Percentiles rank a stretch among this genome's conserved stretches.
phyloP scores from a whole-genome alignment of 2,329 filamentous ascomycete genomes.

The Sarocladium oryzae region DNA sequence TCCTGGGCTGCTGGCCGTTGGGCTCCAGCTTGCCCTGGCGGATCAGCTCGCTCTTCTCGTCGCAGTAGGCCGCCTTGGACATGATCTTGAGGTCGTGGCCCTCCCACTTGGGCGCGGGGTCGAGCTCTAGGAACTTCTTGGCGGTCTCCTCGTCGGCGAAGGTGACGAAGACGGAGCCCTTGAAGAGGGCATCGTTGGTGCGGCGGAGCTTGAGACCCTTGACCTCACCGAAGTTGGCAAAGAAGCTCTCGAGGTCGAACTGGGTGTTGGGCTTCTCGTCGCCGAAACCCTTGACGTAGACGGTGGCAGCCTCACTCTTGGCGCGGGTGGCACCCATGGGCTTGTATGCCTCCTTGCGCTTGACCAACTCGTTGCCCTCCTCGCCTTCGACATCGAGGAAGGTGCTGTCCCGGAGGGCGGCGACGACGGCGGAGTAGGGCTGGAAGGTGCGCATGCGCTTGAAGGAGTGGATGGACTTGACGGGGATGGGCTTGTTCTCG shows the following conservation, averaged over 20 bases:
- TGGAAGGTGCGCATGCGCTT: slow-evolving; percentile 96
- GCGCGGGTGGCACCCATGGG: slow-evolving; percentile 52
- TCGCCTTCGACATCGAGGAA: slow-evolving; percentile 68
- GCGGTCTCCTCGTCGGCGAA: slow-evolving; percentile 75
- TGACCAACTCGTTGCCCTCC: slow-evolving; percentile 63
- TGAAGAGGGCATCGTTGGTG: slow-evolving; percentile 67
- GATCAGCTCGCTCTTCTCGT: slow-evolving; percentile 69
- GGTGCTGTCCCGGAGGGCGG: slow-evolving; percentile 72
- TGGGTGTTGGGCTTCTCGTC: slow-evolving; percentile 78
- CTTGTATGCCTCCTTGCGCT: slow-evolving; percentile 68
- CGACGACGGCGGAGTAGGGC: slow-evolving; percentile 75
- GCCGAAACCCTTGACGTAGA: slow-evolving; percentile 94
- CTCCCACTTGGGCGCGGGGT: slow-evolving; percentile 72
- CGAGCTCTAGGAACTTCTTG: slow-evolving; percentile 71
- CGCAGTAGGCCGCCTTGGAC: slow-evolving; percentile 81
- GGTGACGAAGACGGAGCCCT: slow-evolving; percentile 94
- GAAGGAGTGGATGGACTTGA: slow-evolving; percentile 77
- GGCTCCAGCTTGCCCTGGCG: slow-evolving; percentile 62
- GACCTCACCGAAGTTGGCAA: slow-evolving; percentile 70
- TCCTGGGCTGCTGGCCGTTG: slow-evolving; percentile 33
- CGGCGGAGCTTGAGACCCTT: slow-evolving; percentile 85
- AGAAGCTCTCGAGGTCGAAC: slow-evolving; percentile 91
- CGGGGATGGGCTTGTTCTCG: slow-evolving; percentile 72
- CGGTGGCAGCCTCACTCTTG: slow-evolving; percentile 63
- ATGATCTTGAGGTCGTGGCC: slow-evolving; percentile 73